These are phyloP conservation scores for Arthromyces matolae DNA, from an alignment of 768 basidiomycete species.

Conservation along the genomic window DNA sequence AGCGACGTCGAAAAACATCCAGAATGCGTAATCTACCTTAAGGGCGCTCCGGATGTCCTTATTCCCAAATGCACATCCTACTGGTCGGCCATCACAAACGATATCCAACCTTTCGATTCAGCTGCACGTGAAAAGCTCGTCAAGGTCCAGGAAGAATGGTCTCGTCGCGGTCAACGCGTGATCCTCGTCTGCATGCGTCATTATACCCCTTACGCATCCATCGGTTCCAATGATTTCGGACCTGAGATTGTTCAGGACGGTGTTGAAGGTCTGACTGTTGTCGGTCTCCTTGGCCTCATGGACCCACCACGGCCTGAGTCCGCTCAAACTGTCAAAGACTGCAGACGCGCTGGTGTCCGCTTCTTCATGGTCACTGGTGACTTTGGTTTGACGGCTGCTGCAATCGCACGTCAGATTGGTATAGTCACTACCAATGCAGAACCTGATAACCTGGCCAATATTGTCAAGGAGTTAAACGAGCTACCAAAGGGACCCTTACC, in stretches of 20 bases:
- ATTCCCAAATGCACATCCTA: constrained; percentile 35
- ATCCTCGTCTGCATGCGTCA: constrained; percentile 40
- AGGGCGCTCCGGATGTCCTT: constrained; percentile 60
- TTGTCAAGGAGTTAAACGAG: constrained; percentile 8
- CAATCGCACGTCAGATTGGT: constrained; percentile 44
- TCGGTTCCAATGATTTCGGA: constrained; percentile 20
- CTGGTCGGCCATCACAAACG: constrained; percentile 11
- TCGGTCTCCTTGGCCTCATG: constrained; percentile 51
- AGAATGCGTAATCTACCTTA: constrained; percentile 39
- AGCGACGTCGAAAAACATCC: constrained; percentile 5
- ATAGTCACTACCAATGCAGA: constrained; percentile 35
- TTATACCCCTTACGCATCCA: constrained; percentile 18
- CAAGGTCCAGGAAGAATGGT: constrained; percentile 37
- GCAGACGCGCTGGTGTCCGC: constrained; percentile 47
- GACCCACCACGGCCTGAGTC: constrained; percentile 54
- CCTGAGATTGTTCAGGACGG: constrained; percentile 37
- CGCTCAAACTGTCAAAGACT: constrained; percentile 41
- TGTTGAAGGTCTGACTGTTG: constrained; percentile 38
- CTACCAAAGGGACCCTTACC: constrained; percentile 3
- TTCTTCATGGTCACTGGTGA: constrained; percentile 60
- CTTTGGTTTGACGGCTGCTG: constrained; percentile 48
- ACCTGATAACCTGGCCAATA: constrained; percentile 12
- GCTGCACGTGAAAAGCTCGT: constrained; percentile 18
- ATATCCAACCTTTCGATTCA: constrained; percentile 27
- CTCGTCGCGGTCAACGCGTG: constrained; percentile 50